Conservation (phyloP, 768 basidiomycete genomes). For the Naematelia aurantialba region DNA sequence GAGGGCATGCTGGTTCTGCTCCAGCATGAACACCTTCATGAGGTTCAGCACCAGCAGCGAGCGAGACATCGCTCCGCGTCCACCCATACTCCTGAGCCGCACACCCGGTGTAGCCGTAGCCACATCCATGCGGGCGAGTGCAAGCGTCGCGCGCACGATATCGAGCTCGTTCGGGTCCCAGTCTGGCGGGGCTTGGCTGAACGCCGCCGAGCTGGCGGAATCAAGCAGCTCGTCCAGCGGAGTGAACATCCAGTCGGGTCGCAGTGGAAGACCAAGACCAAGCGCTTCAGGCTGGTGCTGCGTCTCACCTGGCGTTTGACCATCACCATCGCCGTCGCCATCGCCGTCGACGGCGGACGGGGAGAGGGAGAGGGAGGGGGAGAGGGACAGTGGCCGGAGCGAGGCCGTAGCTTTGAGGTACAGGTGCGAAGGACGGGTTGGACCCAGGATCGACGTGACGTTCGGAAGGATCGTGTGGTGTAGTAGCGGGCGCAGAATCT, state of each 20-base stretch:
- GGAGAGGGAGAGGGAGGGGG: not conserved
- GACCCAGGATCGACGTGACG: conserved; percentile 30
- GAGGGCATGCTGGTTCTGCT: conserved; percentile 64
- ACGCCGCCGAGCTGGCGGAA: conserved; percentile 69
- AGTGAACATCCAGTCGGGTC: conserved; percentile 64
- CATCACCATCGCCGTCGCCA: too few species aligned
- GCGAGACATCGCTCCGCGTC: conserved; percentile 50
- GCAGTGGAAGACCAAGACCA: conserved; percentile 52
- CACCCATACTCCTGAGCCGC: conserved; percentile 42
- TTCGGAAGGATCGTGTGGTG: conserved; percentile 43
- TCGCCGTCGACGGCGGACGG: not conserved
- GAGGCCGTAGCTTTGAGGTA: conserved; percentile 56
- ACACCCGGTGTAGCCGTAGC: conserved; percentile 38
- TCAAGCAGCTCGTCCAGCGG: conserved; percentile 75
- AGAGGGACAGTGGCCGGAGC: conserved; percentile 52
- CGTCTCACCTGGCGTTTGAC: not conserved
- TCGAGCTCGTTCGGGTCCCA: conserved; percentile 82
- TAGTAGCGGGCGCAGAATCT: conserved; percentile 48
- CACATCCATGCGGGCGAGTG: conserved; percentile 57
- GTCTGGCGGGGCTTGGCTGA: conserved; percentile 61
- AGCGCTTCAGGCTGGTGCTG: conserved; percentile 44
- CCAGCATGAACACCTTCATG: conserved; percentile 95
- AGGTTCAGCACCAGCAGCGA: conserved; percentile 68
- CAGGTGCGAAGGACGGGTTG: conserved; percentile 40
- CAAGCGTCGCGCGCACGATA: conserved; percentile 65